Evolutionary conservation across 2,329 filamentous ascomycete species (phyloP).

Genomic region (Aspergillus pseudoviridinutans): DNA sequence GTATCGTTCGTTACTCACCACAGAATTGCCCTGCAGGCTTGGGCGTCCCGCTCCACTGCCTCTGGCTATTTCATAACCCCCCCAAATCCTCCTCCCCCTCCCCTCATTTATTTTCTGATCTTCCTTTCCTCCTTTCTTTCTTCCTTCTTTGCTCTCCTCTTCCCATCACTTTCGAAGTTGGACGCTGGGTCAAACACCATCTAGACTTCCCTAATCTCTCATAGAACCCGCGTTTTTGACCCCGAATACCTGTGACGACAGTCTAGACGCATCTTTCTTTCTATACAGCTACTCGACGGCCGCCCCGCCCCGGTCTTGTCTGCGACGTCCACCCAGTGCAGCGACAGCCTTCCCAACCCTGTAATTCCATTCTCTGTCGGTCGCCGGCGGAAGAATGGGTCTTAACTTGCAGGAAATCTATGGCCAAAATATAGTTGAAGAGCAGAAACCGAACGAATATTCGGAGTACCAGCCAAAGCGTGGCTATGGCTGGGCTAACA

Average conservation of each 20-base stretch:
- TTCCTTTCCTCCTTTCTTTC: constrained; percentile 10
- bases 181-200: constrained; percentile 19
- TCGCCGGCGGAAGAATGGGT: constrained; percentile 49
- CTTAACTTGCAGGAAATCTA: constrained; percentile 46
- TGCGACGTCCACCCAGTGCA: constrained; percentile 16
- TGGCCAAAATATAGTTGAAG: constrained; percentile 44
- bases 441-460: constrained; percentile 43
- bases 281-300: constrained; percentile 8
- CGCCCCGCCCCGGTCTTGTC: constrained; percentile 15
- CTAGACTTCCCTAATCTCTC: constrained; percentile 8
- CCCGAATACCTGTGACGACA: constrained; percentile 24
- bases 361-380: constrained; percentile 38
- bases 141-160: constrained; percentile 5
- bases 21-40: neutral
- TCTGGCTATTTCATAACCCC: constrained; percentile 6
- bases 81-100: constrained; percentile 17
- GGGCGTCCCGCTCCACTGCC: neutral
- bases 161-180: constrained; percentile 8
- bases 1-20: neutral
- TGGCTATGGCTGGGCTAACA: constrained; percentile 89
- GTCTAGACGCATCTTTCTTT: constrained; percentile 9
- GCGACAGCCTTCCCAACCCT: constrained; percentile 13
- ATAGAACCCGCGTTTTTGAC: constrained; percentile 19
- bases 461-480: constrained; percentile 53
- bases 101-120: constrained; percentile 11